Percentiles rank a stretch among this genome's conserved stretches.
Evolutionary conservation across 1,284 basidiomycete species (phyloP).

Genomic region (Fomes fomentarius): DNA sequence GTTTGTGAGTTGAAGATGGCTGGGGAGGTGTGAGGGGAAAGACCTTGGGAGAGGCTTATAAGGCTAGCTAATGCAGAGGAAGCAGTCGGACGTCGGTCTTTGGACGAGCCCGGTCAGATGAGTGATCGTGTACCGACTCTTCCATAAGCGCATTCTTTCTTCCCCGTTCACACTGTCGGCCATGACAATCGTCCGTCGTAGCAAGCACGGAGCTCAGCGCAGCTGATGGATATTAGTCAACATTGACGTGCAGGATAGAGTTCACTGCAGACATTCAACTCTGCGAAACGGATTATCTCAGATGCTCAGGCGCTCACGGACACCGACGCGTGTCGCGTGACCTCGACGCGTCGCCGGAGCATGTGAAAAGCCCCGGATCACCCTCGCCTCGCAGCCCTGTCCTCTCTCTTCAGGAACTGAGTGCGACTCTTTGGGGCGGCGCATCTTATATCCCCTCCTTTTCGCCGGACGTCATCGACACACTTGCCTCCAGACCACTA

Average conservation of each 20-base stretch:
- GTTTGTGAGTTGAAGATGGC: no score
- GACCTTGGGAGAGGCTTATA: background rate
- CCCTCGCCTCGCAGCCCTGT: background rate
- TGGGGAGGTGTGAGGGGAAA: background rate
- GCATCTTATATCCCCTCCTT: background rate
- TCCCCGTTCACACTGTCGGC: no score
- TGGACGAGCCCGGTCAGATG: slow-evolving; percentile 1
- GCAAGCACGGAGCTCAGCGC: background rate
- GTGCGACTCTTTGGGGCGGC: background rate
- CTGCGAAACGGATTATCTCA: no score
- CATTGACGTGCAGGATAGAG: no score
- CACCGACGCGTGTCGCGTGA: slow-evolving; percentile 14
- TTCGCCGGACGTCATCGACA: background rate
- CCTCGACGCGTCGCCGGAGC: slow-evolving; percentile 15
- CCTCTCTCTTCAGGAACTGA: background rate
- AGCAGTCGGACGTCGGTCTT: background rate
- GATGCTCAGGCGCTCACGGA: background rate
- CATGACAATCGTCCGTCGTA: background rate
- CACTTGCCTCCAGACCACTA: slow-evolving; percentile 1
- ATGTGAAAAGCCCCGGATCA: slow-evolving; percentile 24
- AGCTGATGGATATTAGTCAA: no score
- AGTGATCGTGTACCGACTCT: no score
- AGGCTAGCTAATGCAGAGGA: background rate
- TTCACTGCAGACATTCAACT: no score
- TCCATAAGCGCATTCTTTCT: no score